Percentiles rank a stretch among this genome's conserved stretches.
These are phyloP conservation scores for Verbena officinalis DNA, from an alignment of 257 asterid species.

Conservation along the genomic window DNA sequence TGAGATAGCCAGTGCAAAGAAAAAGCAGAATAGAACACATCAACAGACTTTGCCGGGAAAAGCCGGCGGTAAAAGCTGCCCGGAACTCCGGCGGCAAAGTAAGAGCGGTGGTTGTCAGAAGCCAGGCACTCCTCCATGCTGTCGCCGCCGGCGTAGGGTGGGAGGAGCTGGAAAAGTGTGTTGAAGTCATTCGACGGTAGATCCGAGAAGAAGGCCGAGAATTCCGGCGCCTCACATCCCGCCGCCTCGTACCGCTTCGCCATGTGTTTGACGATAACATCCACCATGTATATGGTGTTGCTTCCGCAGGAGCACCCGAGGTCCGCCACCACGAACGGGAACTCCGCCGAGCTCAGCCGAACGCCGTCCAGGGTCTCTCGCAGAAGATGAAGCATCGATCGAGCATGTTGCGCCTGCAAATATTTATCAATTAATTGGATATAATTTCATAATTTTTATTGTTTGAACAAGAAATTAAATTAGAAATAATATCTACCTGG, in stretches of 20 bases:
- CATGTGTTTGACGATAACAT: constrained; percentile 75
- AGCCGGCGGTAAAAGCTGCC: constrained; percentile 91
- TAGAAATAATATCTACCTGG: constrained; percentile 54
- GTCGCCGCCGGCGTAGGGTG: constrained; percentile 63
- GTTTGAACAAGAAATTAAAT: not conserved
- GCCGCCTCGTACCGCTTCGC: constrained; percentile 59
- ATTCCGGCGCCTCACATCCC: constrained; percentile 64
- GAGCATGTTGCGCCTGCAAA: constrained; percentile 75
- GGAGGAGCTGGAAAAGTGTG: constrained; percentile 83
- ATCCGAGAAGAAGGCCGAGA: constrained; percentile 85
- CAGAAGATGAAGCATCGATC: constrained; percentile 77
- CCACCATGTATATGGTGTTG: constrained; percentile 82
- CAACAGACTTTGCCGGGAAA: constrained; percentile 72
- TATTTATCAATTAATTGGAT: not conserved
- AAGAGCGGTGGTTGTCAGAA: constrained; percentile 70
- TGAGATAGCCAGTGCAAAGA: constrained; percentile 99
- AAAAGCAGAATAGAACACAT: constrained; percentile 85
- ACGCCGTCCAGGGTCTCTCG: constrained; percentile 69
- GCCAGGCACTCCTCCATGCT: constrained; percentile 94
- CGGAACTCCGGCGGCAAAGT: constrained; percentile 95
- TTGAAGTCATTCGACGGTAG: constrained; percentile 93
- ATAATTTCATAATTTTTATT: not conserved
- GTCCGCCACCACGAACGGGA: constrained; percentile 78
- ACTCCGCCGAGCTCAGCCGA: constrained; percentile 46
- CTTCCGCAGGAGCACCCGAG: constrained; percentile 89